These are phyloP conservation scores for Ceratobasidium sp. DNA, from an alignment of 1,284 basidiomycete genomes.

Conservation along the genomic window DNA sequence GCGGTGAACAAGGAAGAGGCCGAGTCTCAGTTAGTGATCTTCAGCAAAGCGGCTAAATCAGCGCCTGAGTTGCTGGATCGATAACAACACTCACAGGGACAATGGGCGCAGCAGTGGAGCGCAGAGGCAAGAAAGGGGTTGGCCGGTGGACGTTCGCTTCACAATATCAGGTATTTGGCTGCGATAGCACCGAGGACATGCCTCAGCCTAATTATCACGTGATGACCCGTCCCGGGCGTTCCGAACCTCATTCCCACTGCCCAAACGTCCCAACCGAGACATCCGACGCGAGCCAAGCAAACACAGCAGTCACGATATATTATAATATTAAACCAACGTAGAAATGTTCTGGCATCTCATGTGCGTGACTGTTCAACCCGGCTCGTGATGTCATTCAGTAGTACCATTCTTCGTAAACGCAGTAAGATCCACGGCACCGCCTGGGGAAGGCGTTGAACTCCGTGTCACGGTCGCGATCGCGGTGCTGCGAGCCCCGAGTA, in stretches of 20 bases:
- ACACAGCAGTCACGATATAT: conserved; percentile 17
- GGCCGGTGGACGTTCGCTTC: conserved; percentile 19
- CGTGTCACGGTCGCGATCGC: conserved; percentile 22
- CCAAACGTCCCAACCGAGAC: conserved; percentile 17
- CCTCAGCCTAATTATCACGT: conserved; percentile 40
- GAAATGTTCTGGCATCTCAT: conserved; percentile 8
- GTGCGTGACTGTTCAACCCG: background rate
- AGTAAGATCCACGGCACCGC: conserved; percentile 36
- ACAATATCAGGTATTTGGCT: conserved; percentile 37
- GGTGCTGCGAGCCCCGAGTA: background rate
- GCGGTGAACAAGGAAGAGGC: conserved; percentile 44
- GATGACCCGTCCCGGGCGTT: conserved; percentile 25
- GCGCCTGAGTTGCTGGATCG: conserved; percentile 33
- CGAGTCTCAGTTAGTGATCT: conserved; percentile 45
- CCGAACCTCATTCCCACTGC: conserved; percentile 34
- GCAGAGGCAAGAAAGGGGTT: conserved; percentile 3
- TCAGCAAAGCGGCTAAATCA: conserved; percentile 43
- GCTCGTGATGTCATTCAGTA: conserved; percentile 17
- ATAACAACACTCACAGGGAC: conserved; percentile 25
- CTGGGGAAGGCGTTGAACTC: conserved; percentile 9
- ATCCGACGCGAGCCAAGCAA: background rate
- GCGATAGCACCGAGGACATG: conserved; percentile 20
- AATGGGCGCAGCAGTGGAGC: conserved; percentile 14
- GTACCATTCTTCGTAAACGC: conserved; percentile 42
- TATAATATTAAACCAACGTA: conserved; percentile 42